A percentile compares a stretch with the other conserved stretches of the same genome.
Evolutionary conservation across 495 filamentous ascomycete species (phyloP).

Genomic region (Talaromyces stipitatus): DNA sequence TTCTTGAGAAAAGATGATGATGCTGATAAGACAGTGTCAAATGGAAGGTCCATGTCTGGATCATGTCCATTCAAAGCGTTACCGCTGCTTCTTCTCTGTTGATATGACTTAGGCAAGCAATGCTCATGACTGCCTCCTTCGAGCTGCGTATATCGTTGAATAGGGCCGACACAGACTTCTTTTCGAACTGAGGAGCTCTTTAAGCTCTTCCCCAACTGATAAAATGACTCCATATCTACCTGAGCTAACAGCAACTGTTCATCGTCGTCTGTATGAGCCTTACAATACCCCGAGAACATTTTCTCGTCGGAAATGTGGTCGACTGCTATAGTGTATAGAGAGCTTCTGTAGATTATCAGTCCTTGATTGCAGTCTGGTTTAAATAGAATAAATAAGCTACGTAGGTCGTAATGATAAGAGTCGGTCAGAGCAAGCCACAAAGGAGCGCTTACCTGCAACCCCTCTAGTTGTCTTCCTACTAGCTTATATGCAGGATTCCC

Average conservation of each 20-base stretch:
- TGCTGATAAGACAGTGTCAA: not conserved
- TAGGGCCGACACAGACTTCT: not conserved
- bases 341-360: not conserved
- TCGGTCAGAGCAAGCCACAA: not conserved
- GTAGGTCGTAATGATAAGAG: not conserved
- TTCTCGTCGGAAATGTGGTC: not conserved
- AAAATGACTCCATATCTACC: not conserved
- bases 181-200: not conserved
- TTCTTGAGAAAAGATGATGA: not conserved
- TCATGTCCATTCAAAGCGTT: not conserved
- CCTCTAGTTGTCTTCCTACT: not conserved
- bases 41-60: not conserved
- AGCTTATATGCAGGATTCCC: not conserved
- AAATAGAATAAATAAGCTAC: not conserved
- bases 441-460: not conserved
- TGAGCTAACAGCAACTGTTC: not conserved
- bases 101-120: not conserved
- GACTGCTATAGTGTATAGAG: not conserved
- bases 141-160: not conserved
- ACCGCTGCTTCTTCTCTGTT: not conserved
- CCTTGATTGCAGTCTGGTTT: not conserved
- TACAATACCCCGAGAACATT: not conserved
- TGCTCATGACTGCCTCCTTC: not conserved
- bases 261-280: not conserved
- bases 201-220: not conserved